These are phyloP conservation scores for Capsella bursapastoris DNA, from an alignment of 345 rosid species.

Conservation along the genomic window DNA sequence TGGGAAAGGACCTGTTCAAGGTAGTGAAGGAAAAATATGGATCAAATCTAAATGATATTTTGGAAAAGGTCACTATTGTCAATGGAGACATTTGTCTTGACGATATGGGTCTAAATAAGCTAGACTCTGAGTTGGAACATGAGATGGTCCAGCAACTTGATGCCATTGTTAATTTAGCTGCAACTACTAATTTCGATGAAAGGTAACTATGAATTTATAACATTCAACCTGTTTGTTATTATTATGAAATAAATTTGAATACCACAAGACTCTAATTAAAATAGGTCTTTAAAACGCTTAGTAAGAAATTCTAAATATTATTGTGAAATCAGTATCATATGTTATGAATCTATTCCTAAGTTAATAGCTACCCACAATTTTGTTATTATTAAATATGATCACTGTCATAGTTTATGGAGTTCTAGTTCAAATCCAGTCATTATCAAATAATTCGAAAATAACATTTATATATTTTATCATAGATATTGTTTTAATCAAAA, in stretches of 20 bases:
- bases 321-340: not conserved
- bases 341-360: not conserved
- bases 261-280: not conserved
- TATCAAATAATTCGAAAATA: not conserved
- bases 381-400: not conserved
- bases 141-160: constrained; percentile 40
- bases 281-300: not conserved
- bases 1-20: constrained; percentile 36
- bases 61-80: constrained; percentile 32
- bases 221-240: not conserved
- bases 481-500: too few species aligned
- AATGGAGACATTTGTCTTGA: constrained; percentile 35
- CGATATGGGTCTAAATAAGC: constrained; percentile 32
- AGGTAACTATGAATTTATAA: constrained; percentile 22
- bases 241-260: not conserved
- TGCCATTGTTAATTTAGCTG: constrained; percentile 43
- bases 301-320: not conserved
- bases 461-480: not conserved
- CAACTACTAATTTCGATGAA: constrained; percentile 45
- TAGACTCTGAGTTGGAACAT: constrained; percentile 22
- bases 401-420: not conserved
- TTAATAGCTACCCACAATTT: not conserved
- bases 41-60: constrained; percentile 17
- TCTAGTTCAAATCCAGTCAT: not conserved
- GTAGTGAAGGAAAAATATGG: constrained; percentile 42